phyloP scores from a whole-genome alignment of 1,284 basidiomycete genomes.

The Xerocomus minutiporus region DNA sequence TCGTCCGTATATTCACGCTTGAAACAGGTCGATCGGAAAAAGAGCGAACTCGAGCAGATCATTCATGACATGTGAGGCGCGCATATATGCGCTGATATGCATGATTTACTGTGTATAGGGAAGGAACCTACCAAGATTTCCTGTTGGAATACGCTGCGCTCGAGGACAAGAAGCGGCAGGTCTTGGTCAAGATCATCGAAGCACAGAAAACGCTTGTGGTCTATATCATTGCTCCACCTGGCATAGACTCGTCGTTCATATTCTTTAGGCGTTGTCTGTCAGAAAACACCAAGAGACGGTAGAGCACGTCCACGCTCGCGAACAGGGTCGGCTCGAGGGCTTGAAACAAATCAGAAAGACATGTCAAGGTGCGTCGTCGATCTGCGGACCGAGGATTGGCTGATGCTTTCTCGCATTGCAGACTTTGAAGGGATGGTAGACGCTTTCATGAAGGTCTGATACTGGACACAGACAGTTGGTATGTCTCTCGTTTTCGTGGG shows the following conservation, averaged over 20 bases:
- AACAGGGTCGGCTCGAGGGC: conserved; percentile 25
- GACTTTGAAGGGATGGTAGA: conserved; percentile 20
- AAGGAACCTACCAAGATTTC: conserved; percentile 27
- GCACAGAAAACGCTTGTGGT: conserved; percentile 27
- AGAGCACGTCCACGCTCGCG: conserved; percentile 19
- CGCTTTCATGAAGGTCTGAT: conserved; percentile 23
- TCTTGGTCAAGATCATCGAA: conserved; percentile 27
- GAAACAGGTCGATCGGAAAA: conserved; percentile 22
- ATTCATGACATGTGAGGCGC: conserved; percentile 23
- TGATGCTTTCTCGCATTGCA: conserved; percentile 1
- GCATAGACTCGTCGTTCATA: not conserved
- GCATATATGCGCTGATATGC: conserved; percentile 9
- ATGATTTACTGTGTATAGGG: conserved; percentile 11
- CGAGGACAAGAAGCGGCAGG: conserved; percentile 29
- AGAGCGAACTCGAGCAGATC: conserved; percentile 19
- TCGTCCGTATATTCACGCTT: not conserved
- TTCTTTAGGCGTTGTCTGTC: conserved; percentile 24
- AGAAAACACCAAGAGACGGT: conserved; percentile 26
- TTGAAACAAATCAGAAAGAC: conserved; percentile 20
- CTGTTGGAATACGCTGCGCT: conserved; percentile 21
- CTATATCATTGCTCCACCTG: not conserved
- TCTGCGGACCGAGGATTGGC: not conserved
- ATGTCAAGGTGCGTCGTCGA: conserved; percentile 19
- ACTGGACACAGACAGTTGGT: not conserved
- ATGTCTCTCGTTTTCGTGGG: not conserved